Evolutionary conservation across 2,329 filamentous ascomycete genomes (phyloP).

Genomic region (Ustilaginoidea virens): DNA sequence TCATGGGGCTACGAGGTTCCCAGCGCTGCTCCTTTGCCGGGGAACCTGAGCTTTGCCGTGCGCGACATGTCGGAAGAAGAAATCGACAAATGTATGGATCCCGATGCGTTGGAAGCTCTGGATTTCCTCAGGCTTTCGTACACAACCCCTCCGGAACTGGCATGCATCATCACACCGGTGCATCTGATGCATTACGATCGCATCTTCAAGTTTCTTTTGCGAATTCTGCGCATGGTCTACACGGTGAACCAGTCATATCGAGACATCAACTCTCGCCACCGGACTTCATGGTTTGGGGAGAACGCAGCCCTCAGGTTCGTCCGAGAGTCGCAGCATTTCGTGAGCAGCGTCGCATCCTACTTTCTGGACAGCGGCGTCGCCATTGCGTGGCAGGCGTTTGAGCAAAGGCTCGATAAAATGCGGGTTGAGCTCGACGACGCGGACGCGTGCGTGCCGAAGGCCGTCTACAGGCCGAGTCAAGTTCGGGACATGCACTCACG

Average conservation of each 20-base stretch:
- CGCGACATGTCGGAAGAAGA: conserved; percentile 66
- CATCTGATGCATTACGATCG: conserved; percentile 69
- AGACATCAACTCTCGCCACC: conserved; percentile 30
- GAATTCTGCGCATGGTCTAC: conserved; percentile 64
- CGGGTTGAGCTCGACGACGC: conserved; percentile 37
- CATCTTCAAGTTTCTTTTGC: conserved; percentile 67
- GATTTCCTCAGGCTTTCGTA: conserved; percentile 87
- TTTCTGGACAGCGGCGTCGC: conserved; percentile 67
- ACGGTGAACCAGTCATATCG: conserved; percentile 52
- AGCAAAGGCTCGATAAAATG: conserved; percentile 46
- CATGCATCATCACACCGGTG: conserved; percentile 54
- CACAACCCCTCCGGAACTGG: conserved; percentile 55
- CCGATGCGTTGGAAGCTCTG: conserved; percentile 70
- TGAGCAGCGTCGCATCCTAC: conserved; percentile 57
- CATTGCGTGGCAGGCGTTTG: conserved; percentile 57
- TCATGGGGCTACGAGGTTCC: no score
- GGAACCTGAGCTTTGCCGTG: conserved; percentile 68
- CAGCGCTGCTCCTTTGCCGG: conserved; percentile 36
- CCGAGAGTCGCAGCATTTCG: conserved; percentile 66
- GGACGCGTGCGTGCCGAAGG: conserved; percentile 18
- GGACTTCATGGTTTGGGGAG: conserved; percentile 19
- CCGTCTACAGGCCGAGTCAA: conserved; percentile 40
- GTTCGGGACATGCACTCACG: conserved; percentile 57
- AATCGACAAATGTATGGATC: conserved; percentile 69
- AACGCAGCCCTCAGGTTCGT: conserved; percentile 43